Evolutionary conservation across 2,329 filamentous ascomycete genomes (phyloP), one percentile per base, ranked within the genome.

Genomic region (Huntiella savannae): DNA sequence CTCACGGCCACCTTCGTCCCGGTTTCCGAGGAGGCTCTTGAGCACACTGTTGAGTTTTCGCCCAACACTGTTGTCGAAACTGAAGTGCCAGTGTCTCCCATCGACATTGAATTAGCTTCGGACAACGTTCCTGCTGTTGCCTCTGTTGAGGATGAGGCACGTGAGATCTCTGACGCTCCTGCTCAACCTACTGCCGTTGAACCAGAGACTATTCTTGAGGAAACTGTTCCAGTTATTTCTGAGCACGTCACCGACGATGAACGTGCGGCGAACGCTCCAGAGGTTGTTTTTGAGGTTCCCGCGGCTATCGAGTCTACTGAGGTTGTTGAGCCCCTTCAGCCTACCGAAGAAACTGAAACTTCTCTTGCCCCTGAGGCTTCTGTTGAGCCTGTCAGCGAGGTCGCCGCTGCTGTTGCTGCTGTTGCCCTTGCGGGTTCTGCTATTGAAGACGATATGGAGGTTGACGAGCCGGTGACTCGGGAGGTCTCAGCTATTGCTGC

Each of bases 211-310:
- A 10, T 28, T 28, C 6, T 10, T 4, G 22, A 7, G 22, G 42
- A 44, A 32, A 28, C 45, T 49, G 19, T 43, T 45, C 43, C 49
- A 45, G 38, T 28, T 28, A 10, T 28, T 28, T 10, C 22, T 10
- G 22, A 7, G 22, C 22, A 28, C 3, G 22, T 28, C 7, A 28
- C 22, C 5, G 22, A 28, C 22, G 22, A 28, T 4, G 22, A 28
- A 28, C 22, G 22, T 28, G 22, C 22, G 6, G 22, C 22, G 6
- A 28, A 28, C 8, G 22, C 22, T 28, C 22, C 22, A 28, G 22
- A 28, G 22, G 22, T 28, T 28, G 22, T 28, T 28, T 10, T 6
- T 28, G 22, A 28, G 22, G 4, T 28, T 28, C 28, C 28, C 19
- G 12, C 12, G 4, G 33, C 7, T 28, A 11, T 34, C 19, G 33